Conservation (phyloP, 495 filamentous ascomycete genomes). For the Tuber magnatum region DNA sequence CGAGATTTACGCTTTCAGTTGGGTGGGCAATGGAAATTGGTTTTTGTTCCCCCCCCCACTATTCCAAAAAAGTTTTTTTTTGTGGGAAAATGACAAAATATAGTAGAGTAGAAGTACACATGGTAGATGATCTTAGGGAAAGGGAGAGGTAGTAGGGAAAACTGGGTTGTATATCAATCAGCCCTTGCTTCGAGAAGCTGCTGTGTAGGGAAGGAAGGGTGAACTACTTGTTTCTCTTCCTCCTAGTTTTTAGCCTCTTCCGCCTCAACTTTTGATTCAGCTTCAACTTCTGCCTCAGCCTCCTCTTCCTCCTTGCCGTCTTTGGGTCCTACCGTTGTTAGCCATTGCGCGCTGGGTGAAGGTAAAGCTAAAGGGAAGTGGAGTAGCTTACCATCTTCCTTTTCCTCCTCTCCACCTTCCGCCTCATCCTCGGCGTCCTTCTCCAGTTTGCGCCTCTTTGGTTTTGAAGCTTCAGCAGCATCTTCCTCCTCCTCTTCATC, state of each 20-base stretch:
- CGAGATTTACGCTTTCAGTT: not conserved
- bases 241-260: not conserved
- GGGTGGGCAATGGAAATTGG: not conserved
- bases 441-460: constrained; percentile 35
- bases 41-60: not conserved
- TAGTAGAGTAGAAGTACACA: not conserved
- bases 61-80: not conserved
- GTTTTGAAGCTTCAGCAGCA: constrained; percentile 25
- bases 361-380: not conserved
- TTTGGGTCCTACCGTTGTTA: not conserved
- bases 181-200: not conserved
- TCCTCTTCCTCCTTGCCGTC: not conserved
- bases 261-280: not conserved
- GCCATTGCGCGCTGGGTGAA: not conserved
- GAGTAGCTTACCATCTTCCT: constrained; percentile 15
- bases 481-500: constrained; percentile 8
- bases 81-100: not conserved
- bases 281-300: not conserved
- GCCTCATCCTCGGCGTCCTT: constrained; percentile 32
- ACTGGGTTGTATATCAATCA: not conserved
- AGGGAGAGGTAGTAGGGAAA: not conserved
- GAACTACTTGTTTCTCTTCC: not conserved
- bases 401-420: constrained; percentile 19
- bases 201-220: not conserved
- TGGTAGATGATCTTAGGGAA: not conserved